These are phyloP conservation scores for Herpetomonas samuelpessoai DNA, from an alignment of 208 protist genomes.

Conservation along the genomic window DNA sequence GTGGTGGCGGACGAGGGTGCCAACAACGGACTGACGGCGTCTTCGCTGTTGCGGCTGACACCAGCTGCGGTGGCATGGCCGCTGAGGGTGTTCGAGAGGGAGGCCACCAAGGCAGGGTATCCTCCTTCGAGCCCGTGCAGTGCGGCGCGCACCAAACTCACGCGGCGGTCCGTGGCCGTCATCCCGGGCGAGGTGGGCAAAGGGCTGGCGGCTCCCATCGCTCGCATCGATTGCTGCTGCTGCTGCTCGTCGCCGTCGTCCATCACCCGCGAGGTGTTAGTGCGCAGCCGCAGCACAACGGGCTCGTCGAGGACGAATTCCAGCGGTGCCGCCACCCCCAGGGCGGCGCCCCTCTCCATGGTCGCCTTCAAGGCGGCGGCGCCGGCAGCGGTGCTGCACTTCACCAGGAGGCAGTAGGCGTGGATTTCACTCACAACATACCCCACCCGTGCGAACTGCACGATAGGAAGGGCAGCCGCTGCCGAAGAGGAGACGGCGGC, in stretches of 20 bases:
- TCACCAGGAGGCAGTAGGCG: slow-evolving; percentile 63
- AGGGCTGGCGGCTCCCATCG: neutral
- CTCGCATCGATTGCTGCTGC: neutral
- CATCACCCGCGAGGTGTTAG: neutral
- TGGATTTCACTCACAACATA: slow-evolving; percentile 62
- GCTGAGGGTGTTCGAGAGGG: too few species aligned
- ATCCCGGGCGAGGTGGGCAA: neutral
- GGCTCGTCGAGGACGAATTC: slow-evolving; percentile 28
- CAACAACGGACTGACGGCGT: neutral
- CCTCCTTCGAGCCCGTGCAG: neutral
- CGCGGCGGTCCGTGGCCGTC: neutral
- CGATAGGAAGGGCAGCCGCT: neutral
- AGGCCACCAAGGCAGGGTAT: too few species aligned
- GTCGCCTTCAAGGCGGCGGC: slow-evolving; percentile 28
- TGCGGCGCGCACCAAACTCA: neutral
- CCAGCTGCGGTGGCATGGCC: neutral
- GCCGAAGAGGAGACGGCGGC: neutral
- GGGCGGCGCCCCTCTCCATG: slow-evolving; percentile 33
- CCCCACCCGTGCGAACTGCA: slow-evolving; percentile 49
- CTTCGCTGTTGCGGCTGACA: neutral
- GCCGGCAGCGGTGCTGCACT: slow-evolving; percentile 26
- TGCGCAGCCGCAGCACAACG: neutral
- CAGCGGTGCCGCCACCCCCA: slow-evolving; percentile 26
- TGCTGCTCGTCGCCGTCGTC: neutral
- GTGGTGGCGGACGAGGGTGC: neutral